Evolutionary conservation across 768 basidiomycete species (phyloP), one percentile per base, ranked within the genome.

Genomic region (Tremella yokohamensis): DNA sequence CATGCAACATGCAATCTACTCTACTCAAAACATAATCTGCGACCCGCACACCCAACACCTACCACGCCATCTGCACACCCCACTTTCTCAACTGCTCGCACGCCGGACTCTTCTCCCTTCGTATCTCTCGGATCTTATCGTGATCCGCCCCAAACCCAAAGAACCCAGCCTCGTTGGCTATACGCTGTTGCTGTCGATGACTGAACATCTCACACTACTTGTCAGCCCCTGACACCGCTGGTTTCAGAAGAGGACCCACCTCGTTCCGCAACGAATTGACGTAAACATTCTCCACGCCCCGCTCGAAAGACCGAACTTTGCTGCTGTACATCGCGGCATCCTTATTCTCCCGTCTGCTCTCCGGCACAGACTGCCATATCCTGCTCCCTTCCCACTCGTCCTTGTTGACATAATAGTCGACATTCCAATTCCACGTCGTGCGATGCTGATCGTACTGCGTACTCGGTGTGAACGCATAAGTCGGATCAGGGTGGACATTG

Each of bases 81-180:
- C 68, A 69, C 24, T 50, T 50, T 44, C 58, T 62, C 16, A 72
- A 44, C 45, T 68, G 68, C 16, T 90, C 88, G 72, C 93, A 97
- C 66, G 83, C 85, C 58, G 82, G 81, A 48, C 90, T 80, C 38
- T 80, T 82, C 79, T 92, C 87, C 26, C 77, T 78, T 50, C 87
- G 83, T 52, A 96, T 87, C 64, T 78, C 76, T 73, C 81, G 80
- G 58, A 98, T 87, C 77, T 89, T 89, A 29, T 90, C 87, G 88
- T 89, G 90, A 73, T 98, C 88, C 11, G 90, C 88, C 26, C 91
- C 89, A 54, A 96, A 79, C 4, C 93, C 94, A 74, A 97, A 92
- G 61, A 96, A 76, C 3, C 94, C 94, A 39, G 88, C 77, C 67
- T 90, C 87, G 8, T 83, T 81, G 52, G 92, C 87, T 70, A 86